Conservation (phyloP, 108 stramenopile genomes). For the Conticribra guillardii region DNA sequence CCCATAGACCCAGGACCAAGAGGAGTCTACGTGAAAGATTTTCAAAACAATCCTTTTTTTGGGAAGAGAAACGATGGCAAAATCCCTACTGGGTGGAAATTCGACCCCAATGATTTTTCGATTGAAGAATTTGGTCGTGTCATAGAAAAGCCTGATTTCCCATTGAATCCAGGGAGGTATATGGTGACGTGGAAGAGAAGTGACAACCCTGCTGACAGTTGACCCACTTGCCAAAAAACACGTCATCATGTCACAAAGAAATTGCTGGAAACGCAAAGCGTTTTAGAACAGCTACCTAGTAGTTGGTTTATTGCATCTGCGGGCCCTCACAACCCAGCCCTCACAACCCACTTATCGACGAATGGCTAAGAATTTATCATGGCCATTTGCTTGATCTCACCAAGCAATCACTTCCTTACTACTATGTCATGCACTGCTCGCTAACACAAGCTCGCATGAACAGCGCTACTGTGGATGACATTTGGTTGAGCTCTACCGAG, state of each 20-base stretch:
- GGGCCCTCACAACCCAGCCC: too few species aligned
- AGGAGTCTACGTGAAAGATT: conserved; percentile 2
- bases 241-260: too few species aligned
- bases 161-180: conserved; percentile 53
- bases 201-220: conserved; percentile 61
- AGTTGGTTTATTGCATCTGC: conserved; percentile 9
- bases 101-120: conserved; percentile 9
- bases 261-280: background rate
- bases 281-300: background rate
- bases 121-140: conserved; percentile 10
- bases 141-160: conserved; percentile 50
- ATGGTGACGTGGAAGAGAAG: conserved; percentile 60
- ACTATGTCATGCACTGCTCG: background rate
- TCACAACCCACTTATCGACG: conserved; percentile 8
- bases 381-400: background rate
- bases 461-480: background rate
- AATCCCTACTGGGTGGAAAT: background rate
- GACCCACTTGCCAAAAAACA: conserved; percentile 1
- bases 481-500: too few species aligned
- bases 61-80: background rate
- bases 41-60: background rate
- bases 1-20: conserved; percentile 16
- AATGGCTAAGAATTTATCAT: background rate
- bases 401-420: background rate
- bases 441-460: conserved; percentile 7